A percentile compares a stretch with the other conserved stretches of the same genome.
Evolutionary conservation across 129 eudicot species (phyloP).

Genomic region (Flaveria sonorensis): DNA sequence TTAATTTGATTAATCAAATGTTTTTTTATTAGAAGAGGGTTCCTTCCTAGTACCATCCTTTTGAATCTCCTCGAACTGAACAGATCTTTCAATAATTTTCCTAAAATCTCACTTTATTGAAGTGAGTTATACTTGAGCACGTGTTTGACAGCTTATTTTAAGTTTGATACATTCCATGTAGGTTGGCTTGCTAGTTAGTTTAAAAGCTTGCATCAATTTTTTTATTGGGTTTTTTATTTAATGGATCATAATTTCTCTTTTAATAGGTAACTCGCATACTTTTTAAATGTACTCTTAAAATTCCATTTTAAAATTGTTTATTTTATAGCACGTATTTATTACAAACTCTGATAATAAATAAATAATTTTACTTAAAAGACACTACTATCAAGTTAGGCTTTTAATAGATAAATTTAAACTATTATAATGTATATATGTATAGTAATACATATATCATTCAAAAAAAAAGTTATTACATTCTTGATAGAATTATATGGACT

Average conservation of each 20-base stretch:
- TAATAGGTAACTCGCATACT: too few relatives aligned
- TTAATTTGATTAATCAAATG: background rate
- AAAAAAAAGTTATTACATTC: too few relatives aligned
- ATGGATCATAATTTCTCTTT: too few relatives aligned
- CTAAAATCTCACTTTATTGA: constrained; percentile 30
- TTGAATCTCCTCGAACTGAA: constrained; percentile 29
- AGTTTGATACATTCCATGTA: constrained; percentile 47
- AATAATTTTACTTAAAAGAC: too few relatives aligned
- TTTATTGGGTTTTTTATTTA: background rate
- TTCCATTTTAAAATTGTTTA: too few relatives aligned
- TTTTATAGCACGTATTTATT: background rate
- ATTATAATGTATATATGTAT: too few relatives aligned
- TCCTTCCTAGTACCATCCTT: constrained; percentile 39
- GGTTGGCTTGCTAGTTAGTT: constrained; percentile 22
- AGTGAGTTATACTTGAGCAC: constrained; percentile 49
- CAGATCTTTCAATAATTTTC: constrained; percentile 27
- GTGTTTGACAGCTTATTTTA: constrained; percentile 47
- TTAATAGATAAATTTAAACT: background rate
- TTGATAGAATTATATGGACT: background rate
- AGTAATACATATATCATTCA: background rate
- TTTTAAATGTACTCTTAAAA: too few relatives aligned
- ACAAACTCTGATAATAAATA: background rate
- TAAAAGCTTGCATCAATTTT: background rate
- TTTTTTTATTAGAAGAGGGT: background rate
- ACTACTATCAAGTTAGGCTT: background rate